Conservation (phyloP, 2,329 filamentous ascomycete species). For the Pseudophaeomoniella oleicola region DNA sequence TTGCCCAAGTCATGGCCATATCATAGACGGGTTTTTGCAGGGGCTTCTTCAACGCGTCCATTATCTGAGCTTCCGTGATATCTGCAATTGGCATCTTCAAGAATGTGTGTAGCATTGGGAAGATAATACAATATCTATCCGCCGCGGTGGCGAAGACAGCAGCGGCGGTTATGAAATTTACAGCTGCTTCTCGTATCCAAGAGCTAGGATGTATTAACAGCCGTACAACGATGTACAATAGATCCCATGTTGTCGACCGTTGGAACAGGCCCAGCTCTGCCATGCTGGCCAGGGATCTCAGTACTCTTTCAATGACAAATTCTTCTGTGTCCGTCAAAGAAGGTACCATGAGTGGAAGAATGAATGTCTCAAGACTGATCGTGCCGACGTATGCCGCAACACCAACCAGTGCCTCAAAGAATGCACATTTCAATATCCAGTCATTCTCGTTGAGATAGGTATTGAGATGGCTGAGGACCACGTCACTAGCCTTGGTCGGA, state of each 20-base stretch:
- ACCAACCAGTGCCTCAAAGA: slow-evolving; percentile 89
- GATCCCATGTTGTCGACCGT: slow-evolving; percentile 69
- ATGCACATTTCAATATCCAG: slow-evolving; percentile 92
- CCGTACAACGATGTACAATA: slow-evolving; percentile 67
- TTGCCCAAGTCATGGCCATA: slow-evolving; percentile 72
- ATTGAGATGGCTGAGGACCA: slow-evolving; percentile 90
- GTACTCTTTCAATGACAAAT: slow-evolving; percentile 78
- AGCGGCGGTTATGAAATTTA: slow-evolving; percentile 66
- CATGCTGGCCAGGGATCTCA: slow-evolving; percentile 78
- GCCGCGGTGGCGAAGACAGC: slow-evolving; percentile 63
- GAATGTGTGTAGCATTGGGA: slow-evolving; percentile 68
- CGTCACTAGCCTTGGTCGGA: slow-evolving; percentile 79
- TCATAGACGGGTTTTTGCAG: slow-evolving; percentile 70
- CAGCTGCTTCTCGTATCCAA: slow-evolving; percentile 85
- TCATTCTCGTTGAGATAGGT: slow-evolving; percentile 94
- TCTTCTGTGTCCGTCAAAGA: slow-evolving; percentile 87
- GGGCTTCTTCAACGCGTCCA: slow-evolving; percentile 73
- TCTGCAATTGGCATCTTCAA: slow-evolving; percentile 58
- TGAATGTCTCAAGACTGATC: slow-evolving; percentile 83
- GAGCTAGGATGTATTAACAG: slow-evolving; percentile 89
- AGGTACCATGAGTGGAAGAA: slow-evolving; percentile 88
- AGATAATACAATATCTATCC: slow-evolving; percentile 69
- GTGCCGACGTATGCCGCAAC: slow-evolving; percentile 84
- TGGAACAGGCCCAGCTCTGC: slow-evolving; percentile 79
- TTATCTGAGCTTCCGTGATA: slow-evolving; percentile 57